phyloP scores from a whole-genome alignment of 306 rosid species.

The Mucuna pruriens region DNA sequence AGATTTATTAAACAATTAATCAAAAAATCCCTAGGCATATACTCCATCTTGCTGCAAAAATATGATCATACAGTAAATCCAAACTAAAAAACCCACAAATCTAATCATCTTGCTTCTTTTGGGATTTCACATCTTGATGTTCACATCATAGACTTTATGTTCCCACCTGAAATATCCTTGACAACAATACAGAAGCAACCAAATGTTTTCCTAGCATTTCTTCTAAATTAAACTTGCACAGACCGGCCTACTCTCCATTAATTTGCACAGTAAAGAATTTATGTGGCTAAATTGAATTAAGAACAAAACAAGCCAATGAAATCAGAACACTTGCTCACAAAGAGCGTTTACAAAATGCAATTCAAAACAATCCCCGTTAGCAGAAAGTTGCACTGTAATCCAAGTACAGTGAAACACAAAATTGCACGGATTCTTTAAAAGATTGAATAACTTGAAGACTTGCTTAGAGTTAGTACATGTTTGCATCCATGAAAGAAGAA shows the following conservation, averaged over 20 bases:
- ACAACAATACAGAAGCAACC: neutral
- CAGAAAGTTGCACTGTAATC: neutral
- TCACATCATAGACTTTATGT: neutral
- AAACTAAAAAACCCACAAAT: neutral
- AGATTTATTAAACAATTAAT: neutral
- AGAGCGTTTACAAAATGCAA: neutral
- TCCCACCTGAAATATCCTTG: neutral
- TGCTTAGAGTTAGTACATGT: neutral
- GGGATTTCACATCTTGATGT: neutral
- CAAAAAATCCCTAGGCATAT: conserved; percentile 5
- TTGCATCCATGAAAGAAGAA: neutral
- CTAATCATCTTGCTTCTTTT: neutral
- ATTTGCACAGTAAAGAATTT: neutral
- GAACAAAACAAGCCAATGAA: neutral
- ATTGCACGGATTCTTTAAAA: neutral
- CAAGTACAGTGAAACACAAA: neutral
- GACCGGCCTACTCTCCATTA: neutral
- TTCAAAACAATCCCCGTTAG: neutral
- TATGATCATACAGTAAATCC: neutral
- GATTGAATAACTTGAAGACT: neutral
- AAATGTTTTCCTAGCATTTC: neutral
- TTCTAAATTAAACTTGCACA: neutral
- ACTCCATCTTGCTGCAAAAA: neutral
- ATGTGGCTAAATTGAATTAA: neutral
- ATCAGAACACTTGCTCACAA: neutral